A percentile compares a stretch with the other conserved stretches of the same genome.
Evolutionary conservation across 1,139 yeast species (phyloP).

Genomic region (Diutina scorzettiae): DNA sequence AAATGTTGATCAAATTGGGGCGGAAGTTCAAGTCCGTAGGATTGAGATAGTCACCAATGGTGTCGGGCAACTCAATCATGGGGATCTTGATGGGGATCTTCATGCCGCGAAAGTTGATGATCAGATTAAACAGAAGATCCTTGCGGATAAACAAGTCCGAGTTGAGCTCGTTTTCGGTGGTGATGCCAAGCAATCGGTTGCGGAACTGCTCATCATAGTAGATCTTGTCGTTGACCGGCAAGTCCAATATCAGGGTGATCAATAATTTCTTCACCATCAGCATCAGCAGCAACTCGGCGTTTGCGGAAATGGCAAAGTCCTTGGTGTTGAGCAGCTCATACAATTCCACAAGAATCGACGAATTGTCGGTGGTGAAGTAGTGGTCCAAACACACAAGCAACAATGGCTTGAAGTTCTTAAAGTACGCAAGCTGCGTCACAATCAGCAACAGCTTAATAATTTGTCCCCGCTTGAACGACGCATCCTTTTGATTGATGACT

Average conservation of each 20-base stretch:
- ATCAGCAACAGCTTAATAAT: slow-evolving; percentile 44
- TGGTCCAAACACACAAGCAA: slow-evolving; percentile 42
- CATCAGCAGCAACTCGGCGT: slow-evolving; percentile 9
- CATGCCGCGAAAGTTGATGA: slow-evolving; percentile 26
- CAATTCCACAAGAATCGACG: slow-evolving; percentile 15
- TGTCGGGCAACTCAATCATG: slow-evolving; percentile 28
- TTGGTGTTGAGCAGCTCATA: slow-evolving; percentile 25
- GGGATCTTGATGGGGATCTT: slow-evolving; percentile 19
- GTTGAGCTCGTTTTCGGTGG: background rate
- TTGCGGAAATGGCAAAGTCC: slow-evolving; percentile 16
- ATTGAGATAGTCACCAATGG: slow-evolving; percentile 32
- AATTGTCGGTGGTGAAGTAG: slow-evolving; percentile 20
- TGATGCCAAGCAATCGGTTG: slow-evolving; percentile 2
- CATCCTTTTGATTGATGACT: slow-evolving; percentile 40
- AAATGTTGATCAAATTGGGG: slow-evolving; percentile 27
- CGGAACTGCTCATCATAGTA: slow-evolving; percentile 9
- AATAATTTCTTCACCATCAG: slow-evolving; percentile 17
- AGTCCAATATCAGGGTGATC: slow-evolving; percentile 32
- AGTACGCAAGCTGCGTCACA: slow-evolving; percentile 36
- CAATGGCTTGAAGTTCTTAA: slow-evolving; percentile 49
- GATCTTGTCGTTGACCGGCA: slow-evolving; percentile 35
- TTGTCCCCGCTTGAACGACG: slow-evolving; percentile 39
- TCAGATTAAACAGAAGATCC: slow-evolving; percentile 32
- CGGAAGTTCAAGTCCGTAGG: slow-evolving; percentile 30
- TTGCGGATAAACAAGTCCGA: slow-evolving; percentile 29